Percentiles rank a stretch among this genome's conserved stretches.
Conservation (phyloP, 2,329 filamentous ascomycete genomes). For the Shiraia sp. region DNA sequence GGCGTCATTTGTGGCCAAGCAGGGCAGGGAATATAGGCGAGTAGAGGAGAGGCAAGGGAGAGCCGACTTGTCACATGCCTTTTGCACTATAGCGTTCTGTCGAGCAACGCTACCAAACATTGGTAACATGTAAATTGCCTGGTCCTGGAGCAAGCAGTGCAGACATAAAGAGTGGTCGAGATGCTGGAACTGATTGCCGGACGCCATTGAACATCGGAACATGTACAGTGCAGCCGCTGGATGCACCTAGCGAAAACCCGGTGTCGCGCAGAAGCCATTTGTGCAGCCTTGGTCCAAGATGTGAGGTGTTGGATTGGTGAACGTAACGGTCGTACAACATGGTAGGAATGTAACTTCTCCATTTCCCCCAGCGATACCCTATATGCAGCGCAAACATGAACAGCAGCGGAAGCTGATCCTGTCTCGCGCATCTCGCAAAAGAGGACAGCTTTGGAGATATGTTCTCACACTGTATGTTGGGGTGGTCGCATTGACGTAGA, state of each 20-base stretch:
- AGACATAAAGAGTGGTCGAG: constrained; percentile 18
- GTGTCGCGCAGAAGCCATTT: constrained; percentile 34
- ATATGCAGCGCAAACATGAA: constrained; percentile 16
- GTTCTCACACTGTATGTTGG: neutral
- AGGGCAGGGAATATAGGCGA: constrained; percentile 28
- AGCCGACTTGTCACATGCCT: constrained; percentile 34
- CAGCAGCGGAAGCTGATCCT: constrained; percentile 17
- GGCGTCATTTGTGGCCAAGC: constrained; percentile 24
- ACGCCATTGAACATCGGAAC: constrained; percentile 30
- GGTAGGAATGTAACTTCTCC: constrained; percentile 38
- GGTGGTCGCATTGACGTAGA: constrained; percentile 4
- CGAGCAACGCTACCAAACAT: constrained; percentile 35
- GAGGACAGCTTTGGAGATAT: constrained; percentile 5
- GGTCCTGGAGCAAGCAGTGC: constrained; percentile 31
- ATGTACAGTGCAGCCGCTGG: constrained; percentile 27
- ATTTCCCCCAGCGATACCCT: constrained; percentile 16
- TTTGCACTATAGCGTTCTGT: constrained; percentile 27
- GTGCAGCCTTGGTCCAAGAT: constrained; percentile 22
- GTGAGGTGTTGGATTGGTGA: constrained; percentile 23
- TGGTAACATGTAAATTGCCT: constrained; percentile 19
- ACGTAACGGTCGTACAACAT: constrained; percentile 32
- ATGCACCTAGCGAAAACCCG: constrained; percentile 35
- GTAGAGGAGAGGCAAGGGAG: constrained; percentile 38
- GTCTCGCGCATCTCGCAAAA: constrained; percentile 8
- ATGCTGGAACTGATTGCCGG: constrained; percentile 15